Base-by-base conservation (phyloP, 345 rosid genomes). In the Turnera subulata region DNA sequence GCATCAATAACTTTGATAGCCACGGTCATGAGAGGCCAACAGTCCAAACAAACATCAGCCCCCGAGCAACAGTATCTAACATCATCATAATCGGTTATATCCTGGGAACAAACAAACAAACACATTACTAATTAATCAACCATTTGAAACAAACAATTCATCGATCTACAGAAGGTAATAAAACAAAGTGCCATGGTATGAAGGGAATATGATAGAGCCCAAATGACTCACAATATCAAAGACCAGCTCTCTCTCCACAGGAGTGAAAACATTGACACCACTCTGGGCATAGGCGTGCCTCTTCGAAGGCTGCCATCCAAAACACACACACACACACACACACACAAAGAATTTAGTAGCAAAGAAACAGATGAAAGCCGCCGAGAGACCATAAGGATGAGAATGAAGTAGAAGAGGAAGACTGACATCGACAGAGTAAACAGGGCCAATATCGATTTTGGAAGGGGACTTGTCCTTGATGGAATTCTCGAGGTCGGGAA, bases 61-160 rank as follows among this genome's bases (percentile, higher is more conserved):
- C 96, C 96, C 0, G 95, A 83, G 82, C 97, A 92, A 74, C 97
- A 92, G 59, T 76, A 88, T 67, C 98, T 83, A 64, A 86, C 88
- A 42, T 89, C 95, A 42, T 92, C 97, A 63, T 92, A 92, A 62
- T 91, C 96, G 38, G 95, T 64, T 40, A 91, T 92, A 79, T 92
- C 96, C 96, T 88, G 82, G 43, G 52, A 58, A 45, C 53, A 47
- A 26, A 66, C 35, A 4, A 29, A 29, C 4, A 8, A 29, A 29
- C 35, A 3, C 35, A 29, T 3, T 29, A 4, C 8, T 29, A 8
- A n/a, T n/a, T 29, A 29, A 29, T 29, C 35, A 29, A 29, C 35
- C n/a, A n/a, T n/a, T n/a, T n/a, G n/a, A n/a, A n/a, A n/a, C n/a
- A n/a, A n/a, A n/a, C n/a, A n/a, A n/a, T n/a, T n/a, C n/a, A n/a